Base-by-base conservation (phyloP, 306 rosid genomes). In the Canavalia gladiata region DNA sequence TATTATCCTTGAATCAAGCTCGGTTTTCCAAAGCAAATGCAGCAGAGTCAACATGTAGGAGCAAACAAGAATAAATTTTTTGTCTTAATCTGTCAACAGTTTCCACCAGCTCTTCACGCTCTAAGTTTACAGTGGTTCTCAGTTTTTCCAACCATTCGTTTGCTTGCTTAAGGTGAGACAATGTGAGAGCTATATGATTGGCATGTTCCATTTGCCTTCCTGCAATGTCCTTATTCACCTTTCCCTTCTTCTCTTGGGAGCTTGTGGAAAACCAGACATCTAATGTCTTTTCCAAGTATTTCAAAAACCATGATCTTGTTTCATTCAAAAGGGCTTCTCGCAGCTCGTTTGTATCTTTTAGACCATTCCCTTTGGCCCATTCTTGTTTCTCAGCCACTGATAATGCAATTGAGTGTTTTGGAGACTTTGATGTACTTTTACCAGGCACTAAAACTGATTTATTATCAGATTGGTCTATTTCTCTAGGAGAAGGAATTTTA, bases 21-120 rank as follows among this genome's bases (percentile, higher is more conserved):
- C 89, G 68, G 74, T 81, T 86, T 81, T 89, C 92, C 42, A 91
- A 84, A 62, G 91, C 97, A 35, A 91, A 82, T 58, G 95, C 92
- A 30, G 95, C 92, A 70, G 89, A 87, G 39, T 87, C 94, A 55
- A 88, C 87, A 62, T 92, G 94, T 35, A 79, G 81, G 76, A 92
- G 94, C 85, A 92, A 87, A 81, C 92, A 91, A 33, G 87, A 65
- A 77, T 87, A 92, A 35, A 91, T 87, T 54, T 89, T 89, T 82
- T 89, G 82, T 84, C 89, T 89, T 87, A 92, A 72, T 80, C 85
- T 75, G 6, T 87, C 90, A 56, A 89, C 94, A 72, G 51, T 72
- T 72, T 72, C 39, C 18, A 43, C 34, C 55, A 68, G 37, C 18
- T 28, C 73, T 68, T 45, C 73, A 68, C 45, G 3, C 12, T 68